Evolutionary conservation across 352 stramenopile species (phyloP), one percentile per base, ranked within the genome.

Genomic region (Phytophthora fragariae): DNA sequence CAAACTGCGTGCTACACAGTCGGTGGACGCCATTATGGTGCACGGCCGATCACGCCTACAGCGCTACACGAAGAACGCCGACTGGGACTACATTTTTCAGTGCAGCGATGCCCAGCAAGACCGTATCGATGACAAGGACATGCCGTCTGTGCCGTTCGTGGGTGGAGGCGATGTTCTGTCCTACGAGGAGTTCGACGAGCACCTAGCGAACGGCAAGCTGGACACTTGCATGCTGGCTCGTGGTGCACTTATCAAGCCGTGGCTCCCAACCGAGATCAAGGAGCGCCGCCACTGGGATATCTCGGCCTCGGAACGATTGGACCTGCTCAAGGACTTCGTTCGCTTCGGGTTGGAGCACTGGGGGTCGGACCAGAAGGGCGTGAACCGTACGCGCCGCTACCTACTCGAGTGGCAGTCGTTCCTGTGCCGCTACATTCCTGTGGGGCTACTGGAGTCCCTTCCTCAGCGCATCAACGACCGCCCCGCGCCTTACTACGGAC

Each of bases 391-490:
- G 60, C 90, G 98, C 3, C 90, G 98, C 2, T 99, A 99, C 79
- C 74, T 99, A 47, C 89, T 99, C 68, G 98, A 99, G 79, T 99
- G 98, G 98, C 86, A 99, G 56, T 99, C 96, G 15, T 99, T 99
- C 75, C 80, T 99, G 27, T 98, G 88, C 70, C 89, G 98, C 60
- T 99, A 99, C 88, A 98, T 99, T 61, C 98, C 98, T 35, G 94
- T 99, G 1, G 98, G 98, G 0, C 71, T 99, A 35, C 80, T 99
- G 19, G 98, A 99, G 61, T 81, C 85, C 19, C 72, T 99, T 0
- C 96, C 97, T 8, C 98, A 99, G 83, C 88, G 91, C 54, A 99
- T 99, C 75, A 99, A 99, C 82, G 95, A 99, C 65, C 91, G 97
- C 5, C 97, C 97, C 33, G 90, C 95, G 29, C 83, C 83, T 21